Percentiles rank a stretch among this genome's conserved stretches.
Evolutionary conservation across 768 basidiomycete genomes (phyloP).

Genomic region (Asterophora parasitica): DNA sequence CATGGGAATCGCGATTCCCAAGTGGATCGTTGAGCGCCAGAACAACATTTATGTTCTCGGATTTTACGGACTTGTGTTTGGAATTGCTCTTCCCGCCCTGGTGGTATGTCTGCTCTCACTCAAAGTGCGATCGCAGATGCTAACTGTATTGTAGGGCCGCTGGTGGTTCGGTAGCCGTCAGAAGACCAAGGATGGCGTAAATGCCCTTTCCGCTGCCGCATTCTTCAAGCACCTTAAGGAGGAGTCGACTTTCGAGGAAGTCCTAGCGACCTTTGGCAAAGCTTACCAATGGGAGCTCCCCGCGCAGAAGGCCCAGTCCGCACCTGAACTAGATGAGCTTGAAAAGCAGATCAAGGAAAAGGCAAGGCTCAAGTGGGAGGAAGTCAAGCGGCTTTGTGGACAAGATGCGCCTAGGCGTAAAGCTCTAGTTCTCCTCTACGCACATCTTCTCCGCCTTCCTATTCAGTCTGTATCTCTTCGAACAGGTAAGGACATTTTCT

Average conservation of each 20-base stretch:
- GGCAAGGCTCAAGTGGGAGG: conserved; percentile 51
- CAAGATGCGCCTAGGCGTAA: conserved; percentile 36
- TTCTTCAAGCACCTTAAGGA: conserved; percentile 90
- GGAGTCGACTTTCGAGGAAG: conserved; percentile 64
- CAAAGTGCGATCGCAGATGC: background rate
- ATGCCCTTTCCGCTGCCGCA: conserved; percentile 72
- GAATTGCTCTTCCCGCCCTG: conserved; percentile 76
- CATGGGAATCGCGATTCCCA: conserved; percentile 92
- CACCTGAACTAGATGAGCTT: conserved; percentile 41
- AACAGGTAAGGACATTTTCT: conserved; percentile 50
- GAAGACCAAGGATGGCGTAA: conserved; percentile 89
- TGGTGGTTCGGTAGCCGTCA: conserved; percentile 97
- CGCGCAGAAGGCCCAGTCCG: conserved; percentile 22
- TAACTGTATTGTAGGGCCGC: conserved; percentile 46
- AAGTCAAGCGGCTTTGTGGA: conserved; percentile 39
- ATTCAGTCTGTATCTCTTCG: conserved; percentile 48
- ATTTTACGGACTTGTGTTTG: conserved; percentile 83
- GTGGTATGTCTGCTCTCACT: conserved; percentile 45
- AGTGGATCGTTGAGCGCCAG: conserved; percentile 88
- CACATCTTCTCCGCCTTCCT: conserved; percentile 74
- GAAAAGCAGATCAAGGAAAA: conserved; percentile 46
- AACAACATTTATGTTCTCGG: conserved; percentile 92
- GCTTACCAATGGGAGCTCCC: conserved; percentile 58
- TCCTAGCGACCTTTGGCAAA: conserved; percentile 66
- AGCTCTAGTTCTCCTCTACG: conserved; percentile 74